Percentiles rank a stretch among this genome's conserved stretches.
Evolutionary conservation across 2,329 filamentous ascomycete genomes (phyloP).

Genomic region (Hypoxylon sp.): DNA sequence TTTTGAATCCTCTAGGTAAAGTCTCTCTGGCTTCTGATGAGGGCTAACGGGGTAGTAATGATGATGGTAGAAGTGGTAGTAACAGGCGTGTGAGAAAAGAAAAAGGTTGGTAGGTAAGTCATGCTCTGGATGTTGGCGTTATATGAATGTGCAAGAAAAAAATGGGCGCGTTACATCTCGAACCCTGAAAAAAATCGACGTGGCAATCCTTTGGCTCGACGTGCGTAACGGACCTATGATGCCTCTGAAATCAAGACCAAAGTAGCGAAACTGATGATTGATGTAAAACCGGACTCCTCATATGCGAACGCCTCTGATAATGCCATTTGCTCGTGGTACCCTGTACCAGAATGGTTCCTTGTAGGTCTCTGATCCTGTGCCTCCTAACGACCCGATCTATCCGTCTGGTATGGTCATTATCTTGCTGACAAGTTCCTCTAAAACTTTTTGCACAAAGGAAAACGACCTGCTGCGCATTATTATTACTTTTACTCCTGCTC

Average conservation of each 20-base stretch:
- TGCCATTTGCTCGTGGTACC: constrained; percentile 32
- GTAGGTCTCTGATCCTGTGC: constrained; percentile 18
- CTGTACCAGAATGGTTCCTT: constrained; percentile 33
- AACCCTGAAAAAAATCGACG: constrained; percentile 20
- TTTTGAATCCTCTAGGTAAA: too few species aligned
- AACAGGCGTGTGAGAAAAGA: too few species aligned
- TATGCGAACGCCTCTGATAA: constrained; percentile 40
- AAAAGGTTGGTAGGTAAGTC: constrained; percentile 9
- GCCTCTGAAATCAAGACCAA: constrained; percentile 15
- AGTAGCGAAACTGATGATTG: constrained; percentile 20
- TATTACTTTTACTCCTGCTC: constrained; percentile 47
- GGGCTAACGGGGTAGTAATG: too few species aligned
- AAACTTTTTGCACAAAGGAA: constrained; percentile 35
- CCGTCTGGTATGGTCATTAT: constrained; percentile 22
- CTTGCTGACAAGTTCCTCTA: constrained; percentile 22
- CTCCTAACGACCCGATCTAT: constrained; percentile 31
- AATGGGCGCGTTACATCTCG: constrained; percentile 19
- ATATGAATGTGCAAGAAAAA: constrained; percentile 36
- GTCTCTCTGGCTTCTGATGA: too few species aligned
- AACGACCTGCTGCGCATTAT: constrained; percentile 15
- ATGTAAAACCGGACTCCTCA: constrained; percentile 36
- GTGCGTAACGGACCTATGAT: too few species aligned
- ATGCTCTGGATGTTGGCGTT: constrained; percentile 14
- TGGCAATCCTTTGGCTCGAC: constrained; percentile 10
- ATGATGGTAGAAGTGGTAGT: too few species aligned